These are phyloP conservation scores for Phoma sp. DNA, from an alignment of 2,329 filamentous ascomycete genomes.

Conservation along the genomic window DNA sequence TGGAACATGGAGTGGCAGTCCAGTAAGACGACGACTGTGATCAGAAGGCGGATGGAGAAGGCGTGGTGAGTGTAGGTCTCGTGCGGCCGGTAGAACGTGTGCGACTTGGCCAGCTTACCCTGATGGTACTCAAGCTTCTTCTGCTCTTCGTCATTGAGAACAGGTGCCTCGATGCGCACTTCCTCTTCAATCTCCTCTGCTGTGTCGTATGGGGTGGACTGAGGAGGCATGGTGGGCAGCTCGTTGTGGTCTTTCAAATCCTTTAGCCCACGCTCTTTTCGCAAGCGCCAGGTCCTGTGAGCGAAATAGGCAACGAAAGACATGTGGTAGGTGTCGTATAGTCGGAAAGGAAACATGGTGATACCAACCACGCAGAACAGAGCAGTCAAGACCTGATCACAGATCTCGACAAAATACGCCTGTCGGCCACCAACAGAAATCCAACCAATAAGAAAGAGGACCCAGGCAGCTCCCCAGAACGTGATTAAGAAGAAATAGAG, in stretches of 20 bases:
- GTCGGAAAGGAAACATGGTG: slow-evolving; percentile 71
- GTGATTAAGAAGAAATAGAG: slow-evolving; percentile 88
- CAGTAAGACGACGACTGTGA: slow-evolving; percentile 76
- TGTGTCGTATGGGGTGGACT: slow-evolving; percentile 52
- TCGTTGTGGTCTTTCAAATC: slow-evolving; percentile 72
- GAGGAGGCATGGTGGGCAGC: slow-evolving; percentile 57
- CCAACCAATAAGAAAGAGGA: slow-evolving; percentile 87
- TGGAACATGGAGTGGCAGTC: slow-evolving; percentile 83
- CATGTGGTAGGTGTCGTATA: slow-evolving; percentile 88
- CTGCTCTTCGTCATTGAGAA: slow-evolving; percentile 70
- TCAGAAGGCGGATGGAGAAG: slow-evolving; percentile 75
- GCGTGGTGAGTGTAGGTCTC: slow-evolving; percentile 84
- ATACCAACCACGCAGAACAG: slow-evolving; percentile 69
- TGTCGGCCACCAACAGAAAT: slow-evolving; percentile 78
- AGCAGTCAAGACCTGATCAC: slow-evolving; percentile 66
- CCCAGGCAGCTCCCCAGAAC: slow-evolving; percentile 84
- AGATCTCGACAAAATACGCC: slow-evolving; percentile 62
- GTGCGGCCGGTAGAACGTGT: slow-evolving; percentile 88
- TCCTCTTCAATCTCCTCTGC: slow-evolving; percentile 34
- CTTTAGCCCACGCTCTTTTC: slow-evolving; percentile 66
- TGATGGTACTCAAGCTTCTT: slow-evolving; percentile 76
- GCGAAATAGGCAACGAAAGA: slow-evolving; percentile 77
- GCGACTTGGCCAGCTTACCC: slow-evolving; percentile 77
- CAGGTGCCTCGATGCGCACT: slow-evolving; percentile 56
- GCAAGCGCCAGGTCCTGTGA: slow-evolving; percentile 67